These are phyloP conservation scores for Eucalyptus erythrocorys DNA, from an alignment of 345 rosid genomes.

Conservation along the genomic window DNA sequence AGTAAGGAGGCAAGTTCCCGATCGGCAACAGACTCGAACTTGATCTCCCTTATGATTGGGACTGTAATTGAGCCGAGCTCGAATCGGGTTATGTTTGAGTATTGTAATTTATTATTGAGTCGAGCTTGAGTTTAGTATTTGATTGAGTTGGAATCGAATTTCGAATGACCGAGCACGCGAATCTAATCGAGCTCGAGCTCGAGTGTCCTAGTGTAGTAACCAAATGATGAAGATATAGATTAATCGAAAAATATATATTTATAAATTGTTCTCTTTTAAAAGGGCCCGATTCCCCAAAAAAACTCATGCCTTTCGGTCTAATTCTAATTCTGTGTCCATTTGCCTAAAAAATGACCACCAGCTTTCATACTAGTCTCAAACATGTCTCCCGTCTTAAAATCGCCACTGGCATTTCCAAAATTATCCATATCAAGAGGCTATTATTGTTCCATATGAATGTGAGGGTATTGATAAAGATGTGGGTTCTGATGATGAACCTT, in stretches of 20 bases:
- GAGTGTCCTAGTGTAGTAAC: background rate
- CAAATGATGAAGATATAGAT: background rate
- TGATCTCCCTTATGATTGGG: background rate
- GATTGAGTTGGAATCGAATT: background rate
- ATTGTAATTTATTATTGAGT: background rate
- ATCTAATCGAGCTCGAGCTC: background rate
- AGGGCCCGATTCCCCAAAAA: background rate
- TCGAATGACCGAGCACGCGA: fast-evolving
- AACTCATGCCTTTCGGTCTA: fast-evolving
- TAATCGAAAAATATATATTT: background rate
- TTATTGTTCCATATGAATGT: background rate
- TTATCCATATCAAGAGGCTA: background rate
- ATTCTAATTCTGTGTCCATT: background rate
- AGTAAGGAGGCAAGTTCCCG: background rate
- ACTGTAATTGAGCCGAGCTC: background rate
- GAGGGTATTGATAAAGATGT: background rate
- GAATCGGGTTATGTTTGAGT: background rate
- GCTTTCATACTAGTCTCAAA: fast-evolving
- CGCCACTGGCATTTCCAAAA: background rate
- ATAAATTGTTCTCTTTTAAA: background rate
- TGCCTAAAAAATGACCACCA: background rate
- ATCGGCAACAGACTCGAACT: background rate
- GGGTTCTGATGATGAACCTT: background rate
- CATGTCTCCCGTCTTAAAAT: fast-evolving
- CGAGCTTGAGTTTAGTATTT: background rate